A percentile compares a stretch with the other conserved stretches of the same genome.
These are phyloP conservation scores for Apiospora aurea DNA, from an alignment of 2,329 filamentous ascomycete species.

Conservation along the genomic window DNA sequence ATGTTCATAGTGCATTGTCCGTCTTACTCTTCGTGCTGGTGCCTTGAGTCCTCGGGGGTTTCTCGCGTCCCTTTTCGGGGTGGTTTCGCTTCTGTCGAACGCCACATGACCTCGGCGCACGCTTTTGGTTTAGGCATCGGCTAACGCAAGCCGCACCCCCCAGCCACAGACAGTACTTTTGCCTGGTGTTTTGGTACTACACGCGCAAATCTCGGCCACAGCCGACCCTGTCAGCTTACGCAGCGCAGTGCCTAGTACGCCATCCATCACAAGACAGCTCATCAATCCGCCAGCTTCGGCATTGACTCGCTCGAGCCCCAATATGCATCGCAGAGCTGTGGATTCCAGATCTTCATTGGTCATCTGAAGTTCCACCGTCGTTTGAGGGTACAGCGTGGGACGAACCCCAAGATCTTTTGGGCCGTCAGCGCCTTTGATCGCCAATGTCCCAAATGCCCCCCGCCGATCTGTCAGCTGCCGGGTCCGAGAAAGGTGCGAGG, in stretches of 20 bases:
- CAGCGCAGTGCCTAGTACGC: neutral
- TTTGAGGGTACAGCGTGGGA: neutral
- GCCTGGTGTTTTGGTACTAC: too few relatives aligned
- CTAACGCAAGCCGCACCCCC: neutral
- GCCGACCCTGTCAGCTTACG: neutral
- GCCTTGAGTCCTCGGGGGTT: neutral
- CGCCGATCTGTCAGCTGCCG: slow-evolving; percentile 22
- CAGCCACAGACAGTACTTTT: neutral
- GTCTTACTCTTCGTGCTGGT: neutral
- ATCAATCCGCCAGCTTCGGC: neutral
- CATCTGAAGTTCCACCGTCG: neutral
- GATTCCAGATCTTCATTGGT: neutral
- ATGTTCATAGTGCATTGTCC: neutral
- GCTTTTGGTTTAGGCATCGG: neutral
- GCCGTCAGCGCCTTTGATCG: neutral
- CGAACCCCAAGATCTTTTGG: neutral
- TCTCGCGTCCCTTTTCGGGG: slow-evolving; percentile 16
- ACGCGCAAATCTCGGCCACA: too few relatives aligned
- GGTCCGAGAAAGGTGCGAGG: slow-evolving; percentile 35
- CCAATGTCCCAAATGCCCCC: neutral
- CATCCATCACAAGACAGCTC: neutral
- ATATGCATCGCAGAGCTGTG: neutral
- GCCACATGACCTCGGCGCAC: neutral
- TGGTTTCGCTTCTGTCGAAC: neutral
- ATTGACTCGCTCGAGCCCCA: neutral